Base-by-base conservation (phyloP, 768 basidiomycete species). In the Cystofilobasidium bisporidii region DNA sequence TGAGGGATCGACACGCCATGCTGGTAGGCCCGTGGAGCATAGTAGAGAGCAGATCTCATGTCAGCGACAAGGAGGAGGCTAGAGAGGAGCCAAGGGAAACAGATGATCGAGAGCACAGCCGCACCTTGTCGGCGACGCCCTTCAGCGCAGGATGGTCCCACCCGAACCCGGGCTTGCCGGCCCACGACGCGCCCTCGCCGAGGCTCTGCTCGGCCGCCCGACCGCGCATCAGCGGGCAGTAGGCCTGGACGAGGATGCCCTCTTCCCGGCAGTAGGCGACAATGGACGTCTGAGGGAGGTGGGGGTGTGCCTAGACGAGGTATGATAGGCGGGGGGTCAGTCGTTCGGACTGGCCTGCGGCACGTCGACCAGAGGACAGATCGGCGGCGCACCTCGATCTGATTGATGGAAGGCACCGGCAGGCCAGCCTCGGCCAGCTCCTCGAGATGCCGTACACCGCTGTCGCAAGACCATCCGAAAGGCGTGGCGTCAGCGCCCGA, bases 351-450 rank as follows among this genome's bases (percentile, higher is more conserved):
- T 3, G 17, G 28, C 24, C n/a, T n/a, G n/a, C n/a, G n/a, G 24
- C 40, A 9, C 24, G 11, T 41, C 5, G 26, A 14, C 8, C 32
- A 47, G 62, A 2, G 41, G 38, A 18, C 28, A 30, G 30, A 8
- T 11, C 38, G 48, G 28, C 22, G 30, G 71, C 78, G 40, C 73
- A 84, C 88, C 82, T 91, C 88, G 66, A 91, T 83, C 75, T 91
- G 89, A 73, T 91, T 90, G 60, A 91, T 85, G 6, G 84, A 77
- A 18, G 89, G 89, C 71, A 81, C 77, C 67, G 83, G 83, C 55
- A 83, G 79, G 3, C 86, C 86, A 0, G 83, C 84, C 12, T 77
- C 76, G 66, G 77, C 80, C 61, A 91, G 86, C 76, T 91, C 88
- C 71, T 89, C 83, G 5, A 91, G 79, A 72, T 91, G 89, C 55